These are phyloP conservation scores for Mortierella sp. DNA, from an alignment of 371 early-diverging fungal species.

Conservation along the genomic window DNA sequence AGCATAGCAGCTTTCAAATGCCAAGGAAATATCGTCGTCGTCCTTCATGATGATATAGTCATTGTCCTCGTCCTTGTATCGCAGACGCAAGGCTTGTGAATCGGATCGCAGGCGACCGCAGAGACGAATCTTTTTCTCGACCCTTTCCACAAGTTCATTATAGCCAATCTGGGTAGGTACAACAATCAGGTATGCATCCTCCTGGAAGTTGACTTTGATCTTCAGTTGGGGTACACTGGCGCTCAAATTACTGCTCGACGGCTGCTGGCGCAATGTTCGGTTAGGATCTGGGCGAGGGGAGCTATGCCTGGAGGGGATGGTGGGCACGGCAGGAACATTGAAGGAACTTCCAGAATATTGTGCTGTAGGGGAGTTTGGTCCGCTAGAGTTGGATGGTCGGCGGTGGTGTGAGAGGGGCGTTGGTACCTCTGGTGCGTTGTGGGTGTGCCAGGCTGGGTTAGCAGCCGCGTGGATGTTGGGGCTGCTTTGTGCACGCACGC, in stretches of 20 bases:
- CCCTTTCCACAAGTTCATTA: constrained; percentile 80
- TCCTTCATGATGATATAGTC: constrained; percentile 89
- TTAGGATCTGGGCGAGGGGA: constrained; percentile 36
- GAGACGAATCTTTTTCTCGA: constrained; percentile 91
- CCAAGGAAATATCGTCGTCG: constrained; percentile 93
- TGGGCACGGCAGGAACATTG: constrained; percentile 41
- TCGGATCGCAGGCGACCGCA: constrained; percentile 71
- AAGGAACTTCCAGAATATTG: constrained; percentile 27
- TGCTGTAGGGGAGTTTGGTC: constrained; percentile 39
- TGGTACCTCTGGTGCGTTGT: constrained; percentile 49
- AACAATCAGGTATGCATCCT: constrained; percentile 89
- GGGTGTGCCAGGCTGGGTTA: constrained; percentile 5
- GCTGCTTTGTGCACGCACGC: constrained; percentile 74
- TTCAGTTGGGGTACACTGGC: constrained; percentile 65
- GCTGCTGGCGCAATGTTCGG: constrained; percentile 47
- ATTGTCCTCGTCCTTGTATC: constrained; percentile 94
- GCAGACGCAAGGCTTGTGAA: constrained; percentile 73
- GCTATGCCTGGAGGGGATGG: constrained; percentile 34
- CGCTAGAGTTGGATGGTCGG: constrained; percentile 38
- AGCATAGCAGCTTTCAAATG: constrained; percentile 81
- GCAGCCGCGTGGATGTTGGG: constrained; percentile 70
- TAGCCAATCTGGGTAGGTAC: constrained; percentile 80
- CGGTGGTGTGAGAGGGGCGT: constrained; percentile 17
- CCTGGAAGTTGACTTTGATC: constrained; percentile 88
- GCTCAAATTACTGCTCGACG: constrained; percentile 41